Evolutionary conservation across 1,284 basidiomycete genomes (phyloP).

Genomic region (Ceratorhiza oryzae-sativae): DNA sequence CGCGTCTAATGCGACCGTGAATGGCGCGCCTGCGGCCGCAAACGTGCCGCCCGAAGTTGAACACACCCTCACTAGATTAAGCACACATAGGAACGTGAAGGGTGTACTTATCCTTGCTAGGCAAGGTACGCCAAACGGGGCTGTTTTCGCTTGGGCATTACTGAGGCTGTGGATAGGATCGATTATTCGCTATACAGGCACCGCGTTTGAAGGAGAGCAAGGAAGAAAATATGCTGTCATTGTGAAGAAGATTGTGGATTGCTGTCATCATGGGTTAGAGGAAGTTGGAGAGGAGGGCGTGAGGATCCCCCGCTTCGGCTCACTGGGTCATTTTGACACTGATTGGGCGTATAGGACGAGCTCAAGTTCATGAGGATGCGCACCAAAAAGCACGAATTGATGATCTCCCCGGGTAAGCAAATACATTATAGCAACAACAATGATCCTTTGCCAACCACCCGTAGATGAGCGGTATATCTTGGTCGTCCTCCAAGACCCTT

Average conservation of each 20-base stretch:
- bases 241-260: constrained; percentile 80
- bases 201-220: constrained; percentile 86
- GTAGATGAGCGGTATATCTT: constrained; percentile 83
- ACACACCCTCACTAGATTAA: constrained; percentile 75
- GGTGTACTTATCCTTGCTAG: constrained; percentile 84
- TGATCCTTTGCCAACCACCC: not conserved
- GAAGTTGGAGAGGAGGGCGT: constrained; percentile 70
- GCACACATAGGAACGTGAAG: constrained; percentile 82
- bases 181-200: constrained; percentile 84
- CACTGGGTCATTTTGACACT: not conserved
- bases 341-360: constrained; percentile 67
- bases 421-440: constrained; percentile 47
- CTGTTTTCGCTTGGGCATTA: not conserved
- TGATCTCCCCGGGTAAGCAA: constrained; percentile 93
- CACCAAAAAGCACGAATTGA: constrained; percentile 88
- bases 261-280: constrained; percentile 73
- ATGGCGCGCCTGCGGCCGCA: not conserved
- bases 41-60: constrained; percentile 70
- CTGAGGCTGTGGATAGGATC: constrained; percentile 56
- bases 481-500: constrained; percentile 82
- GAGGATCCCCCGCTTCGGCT: constrained; percentile 47
- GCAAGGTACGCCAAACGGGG: not conserved
- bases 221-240: constrained; percentile 80
- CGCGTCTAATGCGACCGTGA: not conserved
- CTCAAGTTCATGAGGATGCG: constrained; percentile 89